Percentiles rank a stretch among this genome's conserved stretches.
Conservation (phyloP, 371 early-diverging fungal genomes). For the Gilbertella persicaria region DNA sequence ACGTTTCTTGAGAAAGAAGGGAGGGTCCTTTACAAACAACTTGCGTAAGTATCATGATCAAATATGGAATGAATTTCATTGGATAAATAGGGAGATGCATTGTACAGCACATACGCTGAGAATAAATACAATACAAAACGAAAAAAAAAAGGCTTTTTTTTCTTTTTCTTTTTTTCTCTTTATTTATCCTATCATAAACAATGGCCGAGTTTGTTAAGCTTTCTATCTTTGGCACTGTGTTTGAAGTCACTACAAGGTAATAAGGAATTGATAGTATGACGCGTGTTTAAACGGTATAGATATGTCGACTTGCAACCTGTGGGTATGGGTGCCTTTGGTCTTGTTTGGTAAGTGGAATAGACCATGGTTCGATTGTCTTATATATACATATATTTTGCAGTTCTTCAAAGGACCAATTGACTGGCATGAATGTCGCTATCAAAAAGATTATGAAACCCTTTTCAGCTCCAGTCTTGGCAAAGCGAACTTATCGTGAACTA, state of each 20-base stretch:
- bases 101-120: no score
- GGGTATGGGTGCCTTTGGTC: conserved; percentile 97
- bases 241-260: conserved; percentile 90
- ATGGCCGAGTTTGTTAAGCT: conserved; percentile 87
- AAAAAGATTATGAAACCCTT: conserved; percentile 96
- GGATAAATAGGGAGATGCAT: no score
- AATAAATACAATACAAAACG: no score
- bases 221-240: conserved; percentile 90
- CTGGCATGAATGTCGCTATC: conserved; percentile 85
- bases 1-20: no score
- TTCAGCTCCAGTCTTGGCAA: conserved; percentile 87
- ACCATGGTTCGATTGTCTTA: not conserved
- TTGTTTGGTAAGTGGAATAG: conserved; percentile 78
- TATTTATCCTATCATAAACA: no score
- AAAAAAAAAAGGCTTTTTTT: no score
- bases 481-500: conserved; percentile 93
- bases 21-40: no score
- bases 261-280: not conserved
- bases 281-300: conserved; percentile 35
- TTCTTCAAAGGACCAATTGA: conserved; percentile 85
- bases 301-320: conserved; percentile 92
- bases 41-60: no score
- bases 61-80: no score
- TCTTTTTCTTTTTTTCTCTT: no score
- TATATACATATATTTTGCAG: conserved; percentile 37